Conservation (phyloP, 192 early-diverging fungal species). For the Radiomyces spectabilis region DNA sequence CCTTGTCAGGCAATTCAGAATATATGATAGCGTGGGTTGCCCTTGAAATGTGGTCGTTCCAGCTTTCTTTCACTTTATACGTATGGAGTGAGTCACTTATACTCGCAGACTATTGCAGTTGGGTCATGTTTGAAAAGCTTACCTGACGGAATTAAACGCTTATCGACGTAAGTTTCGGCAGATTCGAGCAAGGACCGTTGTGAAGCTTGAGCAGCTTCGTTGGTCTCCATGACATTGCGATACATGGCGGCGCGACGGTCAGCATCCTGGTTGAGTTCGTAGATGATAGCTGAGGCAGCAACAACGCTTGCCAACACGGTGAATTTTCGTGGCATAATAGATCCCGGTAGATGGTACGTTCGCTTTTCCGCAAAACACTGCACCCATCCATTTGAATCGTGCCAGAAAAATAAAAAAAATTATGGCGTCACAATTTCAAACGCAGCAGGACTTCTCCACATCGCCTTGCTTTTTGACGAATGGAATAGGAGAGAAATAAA, state of each 20-base stretch:
- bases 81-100: neutral
- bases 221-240: neutral
- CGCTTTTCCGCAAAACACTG: no score
- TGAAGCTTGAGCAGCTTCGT: neutral
- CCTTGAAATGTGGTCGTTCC: constrained; percentile 1
- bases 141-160: constrained; percentile 2
- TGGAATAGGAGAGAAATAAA: no score
- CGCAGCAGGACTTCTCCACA: no score
- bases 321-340: neutral
- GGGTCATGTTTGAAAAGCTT: neutral
- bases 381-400: no score
- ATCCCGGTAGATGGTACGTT: no score
- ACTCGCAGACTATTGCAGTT: neutral
- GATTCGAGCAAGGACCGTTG: neutral
- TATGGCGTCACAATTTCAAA: no score
- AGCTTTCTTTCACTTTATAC: neutral
- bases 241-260: neutral
- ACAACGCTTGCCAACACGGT: neutral
- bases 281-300: neutral
- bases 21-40: neutral
- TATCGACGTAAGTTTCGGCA: neutral
- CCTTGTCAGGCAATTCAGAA: neutral
- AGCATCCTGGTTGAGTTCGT: neutral
- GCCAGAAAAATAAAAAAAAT: no score
- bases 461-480: no score